Percentiles rank a stretch among this genome's conserved stretches.
These are phyloP conservation scores for Neopestalotiopsis sp. DNA, from an alignment of 2,329 filamentous ascomycete genomes.

Conservation along the genomic window DNA sequence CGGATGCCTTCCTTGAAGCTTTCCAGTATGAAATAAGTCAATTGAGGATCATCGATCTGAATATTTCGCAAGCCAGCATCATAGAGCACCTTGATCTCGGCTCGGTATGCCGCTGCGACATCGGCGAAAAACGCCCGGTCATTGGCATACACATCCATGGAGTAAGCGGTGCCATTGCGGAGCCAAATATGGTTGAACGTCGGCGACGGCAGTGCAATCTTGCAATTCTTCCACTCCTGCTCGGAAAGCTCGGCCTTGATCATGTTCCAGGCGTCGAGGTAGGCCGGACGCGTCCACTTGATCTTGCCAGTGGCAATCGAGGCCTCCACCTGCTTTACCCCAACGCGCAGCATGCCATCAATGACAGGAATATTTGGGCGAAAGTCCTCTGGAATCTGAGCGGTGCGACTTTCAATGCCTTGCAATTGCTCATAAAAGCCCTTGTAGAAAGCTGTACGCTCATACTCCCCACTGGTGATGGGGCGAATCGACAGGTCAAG, in stretches of 20 bases:
- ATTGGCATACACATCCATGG: constrained; percentile 50
- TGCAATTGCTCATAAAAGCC: constrained; percentile 54
- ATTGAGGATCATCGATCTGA: constrained; percentile 61
- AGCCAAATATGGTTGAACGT: constrained; percentile 71
- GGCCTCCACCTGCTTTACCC: constrained; percentile 40
- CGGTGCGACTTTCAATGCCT: constrained; percentile 60
- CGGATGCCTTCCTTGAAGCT: constrained; percentile 61
- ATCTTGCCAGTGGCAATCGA: constrained; percentile 43
- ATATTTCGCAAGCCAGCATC: constrained; percentile 57
- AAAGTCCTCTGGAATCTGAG: constrained; percentile 67
- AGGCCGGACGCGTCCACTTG: constrained; percentile 46
- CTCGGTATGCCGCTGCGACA: constrained; percentile 57
- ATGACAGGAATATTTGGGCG: constrained; percentile 53
- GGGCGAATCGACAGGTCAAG: constrained; percentile 65
- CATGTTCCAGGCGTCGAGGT: constrained; percentile 37
- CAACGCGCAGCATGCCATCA: constrained; percentile 41
- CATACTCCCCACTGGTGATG: constrained; percentile 74
- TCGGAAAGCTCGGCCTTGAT: constrained; percentile 53
- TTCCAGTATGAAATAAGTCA: constrained; percentile 63
- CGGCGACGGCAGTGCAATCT: constrained; percentile 67
- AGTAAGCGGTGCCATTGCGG: constrained; percentile 56
- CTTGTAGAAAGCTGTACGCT: constrained; percentile 54
- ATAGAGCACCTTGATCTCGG: constrained; percentile 57
- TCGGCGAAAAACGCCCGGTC: constrained; percentile 60
- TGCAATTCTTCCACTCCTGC: constrained; percentile 64